These are phyloP conservation scores for Talaromyces amestolkiae DNA, from an alignment of 2,329 filamentous ascomycete species.

Conservation along the genomic window DNA sequence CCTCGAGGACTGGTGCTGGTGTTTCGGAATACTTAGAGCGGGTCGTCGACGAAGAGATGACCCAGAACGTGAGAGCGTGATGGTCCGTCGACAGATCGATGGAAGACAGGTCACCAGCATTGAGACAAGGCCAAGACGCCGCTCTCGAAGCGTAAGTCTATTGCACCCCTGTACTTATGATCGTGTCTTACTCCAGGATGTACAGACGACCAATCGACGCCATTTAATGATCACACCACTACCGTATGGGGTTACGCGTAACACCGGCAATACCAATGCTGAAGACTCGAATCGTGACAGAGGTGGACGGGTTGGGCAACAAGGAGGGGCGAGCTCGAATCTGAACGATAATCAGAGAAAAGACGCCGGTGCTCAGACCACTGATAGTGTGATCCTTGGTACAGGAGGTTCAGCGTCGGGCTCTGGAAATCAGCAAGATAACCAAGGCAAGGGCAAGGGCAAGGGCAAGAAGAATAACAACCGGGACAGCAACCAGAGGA, in stretches of 20 bases:
- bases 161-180: background rate
- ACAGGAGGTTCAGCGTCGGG: background rate
- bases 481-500: background rate
- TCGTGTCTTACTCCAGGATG: background rate
- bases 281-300: background rate
- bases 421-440: background rate
- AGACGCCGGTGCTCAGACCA: background rate
- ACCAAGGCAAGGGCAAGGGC: background rate
- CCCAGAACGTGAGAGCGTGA: background rate
- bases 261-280: background rate
- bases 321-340: background rate
- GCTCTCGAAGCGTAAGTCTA: background rate
- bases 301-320: background rate
- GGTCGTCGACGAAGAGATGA: background rate
- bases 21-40: background rate
- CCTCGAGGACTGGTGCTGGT: background rate
- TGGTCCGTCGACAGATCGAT: background rate
- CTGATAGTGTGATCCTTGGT: background rate
- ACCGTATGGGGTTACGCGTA: background rate
- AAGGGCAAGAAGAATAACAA: background rate
- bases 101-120: slow-evolving; percentile 15
- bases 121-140: slow-evolving; percentile 8
- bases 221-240: background rate
- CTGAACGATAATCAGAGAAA: background rate
- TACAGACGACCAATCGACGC: background rate